Base-by-base conservation (phyloP, 305 asterid genomes). In the Rubia peregrina region DNA sequence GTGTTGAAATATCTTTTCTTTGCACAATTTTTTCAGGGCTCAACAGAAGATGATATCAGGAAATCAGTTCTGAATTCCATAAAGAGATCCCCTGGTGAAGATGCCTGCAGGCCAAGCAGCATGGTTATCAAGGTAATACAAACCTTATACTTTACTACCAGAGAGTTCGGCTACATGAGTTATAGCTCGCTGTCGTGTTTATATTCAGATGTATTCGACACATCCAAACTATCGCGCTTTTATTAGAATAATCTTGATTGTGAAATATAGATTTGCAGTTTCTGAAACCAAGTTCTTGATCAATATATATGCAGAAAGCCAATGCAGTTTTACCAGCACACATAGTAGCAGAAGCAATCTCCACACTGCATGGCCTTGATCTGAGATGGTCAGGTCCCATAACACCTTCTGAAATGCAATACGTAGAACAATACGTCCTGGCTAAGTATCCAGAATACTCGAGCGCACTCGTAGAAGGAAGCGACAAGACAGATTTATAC, bases 361-460 rank as follows among this genome's bases (percentile, higher is more conserved):
- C 96, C 7, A 91, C 89, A 33, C 92, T 91, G 19, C 81, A 86
- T 53, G 97, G 97, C 21, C 84, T 87, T 36, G 96, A 86, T 79
- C 86, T 91, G 5, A 78, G 97, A 75, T 91, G 97, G 97, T 91
- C 96, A 5, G 97, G 96, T 24, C 97, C 97, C 63, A 91, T 91
- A 59, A 91, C 97, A 24, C 96, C 96, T 0, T 77, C 78, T 1
- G 97, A 89, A 81, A 86, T 83, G 90, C 90, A 83, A 63, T 91
- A 89, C 70, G 97, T 91, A 9, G 89, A 89, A 67, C 85, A 91
- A 33, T 91, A 91, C 64, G 92, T 89, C 2, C 78, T 86, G n/a
- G 92, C 97, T 14, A 89, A 89, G 79, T 87, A 91, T 36, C 96
- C 96, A 0, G 97, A 91, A 71, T 89, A 89, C 76, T 82, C 81